These are phyloP conservation scores for Globisporangium cederbergense DNA, from an alignment of 352 stramenopile species.

Conservation along the genomic window DNA sequence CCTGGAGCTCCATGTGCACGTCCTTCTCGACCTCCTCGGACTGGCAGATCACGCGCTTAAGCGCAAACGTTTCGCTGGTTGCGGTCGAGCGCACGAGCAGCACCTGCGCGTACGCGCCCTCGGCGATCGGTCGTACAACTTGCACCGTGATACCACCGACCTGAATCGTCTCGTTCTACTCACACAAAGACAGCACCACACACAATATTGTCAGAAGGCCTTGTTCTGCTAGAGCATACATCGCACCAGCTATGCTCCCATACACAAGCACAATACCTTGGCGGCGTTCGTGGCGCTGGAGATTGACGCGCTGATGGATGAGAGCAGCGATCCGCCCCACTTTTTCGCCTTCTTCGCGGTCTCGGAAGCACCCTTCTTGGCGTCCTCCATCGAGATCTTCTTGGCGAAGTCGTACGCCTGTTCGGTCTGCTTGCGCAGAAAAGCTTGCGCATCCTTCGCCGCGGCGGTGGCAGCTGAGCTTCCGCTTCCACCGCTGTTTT, in stretches of 20 bases:
- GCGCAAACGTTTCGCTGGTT: constrained; percentile 69
- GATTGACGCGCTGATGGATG: constrained; percentile 73
- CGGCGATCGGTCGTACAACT: constrained; percentile 64
- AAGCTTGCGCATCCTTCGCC: constrained; percentile 54
- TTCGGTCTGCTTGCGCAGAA: constrained; percentile 80
- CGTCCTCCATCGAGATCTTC: constrained; percentile 85
- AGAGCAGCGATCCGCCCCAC: constrained; percentile 78
- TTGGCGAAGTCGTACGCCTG: constrained; percentile 87
- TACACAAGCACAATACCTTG: constrained; percentile 34
- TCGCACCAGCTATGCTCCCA: not conserved
- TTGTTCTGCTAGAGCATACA: not conserved
- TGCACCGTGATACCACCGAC: constrained; percentile 67
- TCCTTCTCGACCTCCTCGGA: constrained; percentile 78
- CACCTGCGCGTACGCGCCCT: constrained; percentile 79
- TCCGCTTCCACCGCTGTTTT: constrained; percentile 9
- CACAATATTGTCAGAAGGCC: not conserved
- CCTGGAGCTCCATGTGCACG: constrained; percentile 73
- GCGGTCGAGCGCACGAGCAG: constrained; percentile 69
- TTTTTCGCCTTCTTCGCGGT: constrained; percentile 89
- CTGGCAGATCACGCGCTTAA: constrained; percentile 82
- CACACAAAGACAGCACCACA: not conserved
- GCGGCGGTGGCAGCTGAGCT: constrained; percentile 26
- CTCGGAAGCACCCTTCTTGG: constrained; percentile 74
- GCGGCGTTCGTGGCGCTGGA: constrained; percentile 51
- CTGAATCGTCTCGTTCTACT: constrained; percentile 69